Evolutionary conservation across 768 basidiomycete genomes (phyloP).

Genomic region (Mrakia gelida): DNA sequence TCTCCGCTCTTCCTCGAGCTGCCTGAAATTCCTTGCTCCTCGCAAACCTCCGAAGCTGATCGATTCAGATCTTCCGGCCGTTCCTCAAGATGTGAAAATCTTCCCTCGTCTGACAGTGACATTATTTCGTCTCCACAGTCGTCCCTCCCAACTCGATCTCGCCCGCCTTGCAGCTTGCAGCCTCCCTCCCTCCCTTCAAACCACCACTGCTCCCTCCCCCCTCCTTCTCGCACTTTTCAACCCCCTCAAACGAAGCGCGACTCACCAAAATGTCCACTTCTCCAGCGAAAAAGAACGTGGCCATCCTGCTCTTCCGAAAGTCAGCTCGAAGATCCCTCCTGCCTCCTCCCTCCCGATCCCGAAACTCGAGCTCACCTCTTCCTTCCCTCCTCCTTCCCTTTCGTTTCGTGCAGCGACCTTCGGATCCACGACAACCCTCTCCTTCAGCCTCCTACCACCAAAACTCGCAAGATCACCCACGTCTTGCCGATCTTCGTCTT

Average conservation of each 20-base stretch:
- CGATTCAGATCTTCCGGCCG: no score
- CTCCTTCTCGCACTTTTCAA: background rate
- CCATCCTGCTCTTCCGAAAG: constrained; percentile 28
- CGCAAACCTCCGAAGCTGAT: no score
- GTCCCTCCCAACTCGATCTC: no score
- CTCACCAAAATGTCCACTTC: constrained; percentile 14
- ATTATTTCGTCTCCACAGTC: no score
- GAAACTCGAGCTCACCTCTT: constrained; percentile 4
- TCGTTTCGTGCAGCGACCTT: constrained; percentile 18
- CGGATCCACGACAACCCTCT: constrained; percentile 39
- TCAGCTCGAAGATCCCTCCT: background rate
- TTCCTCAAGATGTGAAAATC: no score
- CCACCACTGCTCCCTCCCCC: no score
- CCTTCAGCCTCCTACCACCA: constrained; percentile 35
- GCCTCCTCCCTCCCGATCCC: background rate
- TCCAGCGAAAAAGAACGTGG: constrained; percentile 20
- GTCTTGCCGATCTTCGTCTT: constrained; percentile 49
- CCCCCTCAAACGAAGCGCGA: background rate
- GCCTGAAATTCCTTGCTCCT: no score
- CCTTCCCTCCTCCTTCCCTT: background rate
- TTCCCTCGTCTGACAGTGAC: no score
- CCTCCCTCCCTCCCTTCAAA: no score
- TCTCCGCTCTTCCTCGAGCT: no score
- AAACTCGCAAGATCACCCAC: constrained; percentile 41
- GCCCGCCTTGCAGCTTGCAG: no score